Evolutionary conservation across 192 early-diverging fungal species (phyloP), one percentile per base, ranked within the genome.

Genomic region (Podila horticola): DNA sequence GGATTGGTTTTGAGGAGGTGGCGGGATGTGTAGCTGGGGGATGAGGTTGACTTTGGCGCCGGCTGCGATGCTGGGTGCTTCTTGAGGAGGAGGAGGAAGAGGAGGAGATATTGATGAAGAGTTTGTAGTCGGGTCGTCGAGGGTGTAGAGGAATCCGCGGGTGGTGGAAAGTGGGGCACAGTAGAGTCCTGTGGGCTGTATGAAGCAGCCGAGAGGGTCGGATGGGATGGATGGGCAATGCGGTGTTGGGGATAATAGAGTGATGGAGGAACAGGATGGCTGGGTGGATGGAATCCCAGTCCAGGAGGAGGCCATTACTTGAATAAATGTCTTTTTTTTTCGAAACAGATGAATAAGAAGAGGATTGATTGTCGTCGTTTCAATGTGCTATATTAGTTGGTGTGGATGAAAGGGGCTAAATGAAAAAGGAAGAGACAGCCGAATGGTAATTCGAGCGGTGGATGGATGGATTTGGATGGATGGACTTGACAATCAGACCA

Each of bases 81-180:
- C 8, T 45, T 51, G 49, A 22, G 15, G 36, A n/a, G 24, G 24
- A n/a, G 41, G 1, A 41, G 38, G 49, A 22, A 8, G 36, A n/a
- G 24, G 24, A n/a, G 41, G 1, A 41, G 38, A 6, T 38, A 7
- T 38, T 38, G 36, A 13, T 15, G 41, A 15, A 15, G 41, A 11
- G 20, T 20, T 58, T 4, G 52, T 29, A 20, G 11, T 30, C 9
- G 34, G 34, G 34, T 36, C 6, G 34, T 73, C 71, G 28, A 77
- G 67, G 17, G 68, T 66, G 19, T 79, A 79, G 26, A 79, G 58
- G 31, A 79, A 79, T 1, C 75, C 75, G n/a, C 75, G 75, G 36
- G 75, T 79, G 19, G 75, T 79, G 5, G 69, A 11, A 2, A 79
- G 64, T 0, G 75, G 75, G 3, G 75, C 69, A 34, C 75, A 79